Percentiles rank a stretch among this genome's conserved stretches.
These are phyloP conservation scores for Cercospora sp. DNA, from an alignment of 2,329 filamentous ascomycete species.

Conservation along the genomic window DNA sequence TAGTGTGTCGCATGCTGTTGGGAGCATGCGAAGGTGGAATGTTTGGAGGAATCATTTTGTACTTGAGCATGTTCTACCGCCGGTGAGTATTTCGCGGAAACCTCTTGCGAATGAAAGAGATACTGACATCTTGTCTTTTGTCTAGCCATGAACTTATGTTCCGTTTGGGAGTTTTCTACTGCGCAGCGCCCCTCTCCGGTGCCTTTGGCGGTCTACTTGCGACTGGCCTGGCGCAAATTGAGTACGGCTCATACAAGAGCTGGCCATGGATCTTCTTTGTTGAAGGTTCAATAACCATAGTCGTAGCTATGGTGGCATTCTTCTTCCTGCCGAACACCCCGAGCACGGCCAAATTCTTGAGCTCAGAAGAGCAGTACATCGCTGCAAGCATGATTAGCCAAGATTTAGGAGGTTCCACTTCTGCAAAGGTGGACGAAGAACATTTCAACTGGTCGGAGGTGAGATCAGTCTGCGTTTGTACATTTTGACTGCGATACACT, in stretches of 20 bases:
- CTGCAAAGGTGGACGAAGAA: slow-evolving; percentile 36
- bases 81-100: not conserved
- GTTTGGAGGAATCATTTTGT: slow-evolving; percentile 40
- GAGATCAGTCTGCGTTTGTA: slow-evolving; percentile 8
- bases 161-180: slow-evolving; percentile 41
- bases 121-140: not conserved
- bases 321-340: slow-evolving; percentile 57
- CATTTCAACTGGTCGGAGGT: slow-evolving; percentile 39
- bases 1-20: slow-evolving; percentile 45
- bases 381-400: slow-evolving; percentile 36
- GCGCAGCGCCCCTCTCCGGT: slow-evolving; percentile 41
- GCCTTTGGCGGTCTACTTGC: slow-evolving; percentile 48
- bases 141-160: slow-evolving; percentile 43
- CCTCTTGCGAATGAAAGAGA: not conserved
- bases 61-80: slow-evolving; percentile 47
- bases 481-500: not conserved
- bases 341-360: slow-evolving; percentile 47
- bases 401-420: slow-evolving; percentile 36
- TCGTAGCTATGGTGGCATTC: slow-evolving; percentile 56
- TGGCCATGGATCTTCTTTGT: slow-evolving; percentile 44
- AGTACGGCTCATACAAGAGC: slow-evolving; percentile 40
- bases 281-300: slow-evolving; percentile 56
- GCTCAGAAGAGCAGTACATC: slow-evolving; percentile 34
- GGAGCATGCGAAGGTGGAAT: slow-evolving; percentile 47
- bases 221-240: slow-evolving; percentile 44